These are phyloP conservation scores for Trichopus zeylanicus DNA, from an alignment of 116 monocot species.

Conservation along the genomic window DNA sequence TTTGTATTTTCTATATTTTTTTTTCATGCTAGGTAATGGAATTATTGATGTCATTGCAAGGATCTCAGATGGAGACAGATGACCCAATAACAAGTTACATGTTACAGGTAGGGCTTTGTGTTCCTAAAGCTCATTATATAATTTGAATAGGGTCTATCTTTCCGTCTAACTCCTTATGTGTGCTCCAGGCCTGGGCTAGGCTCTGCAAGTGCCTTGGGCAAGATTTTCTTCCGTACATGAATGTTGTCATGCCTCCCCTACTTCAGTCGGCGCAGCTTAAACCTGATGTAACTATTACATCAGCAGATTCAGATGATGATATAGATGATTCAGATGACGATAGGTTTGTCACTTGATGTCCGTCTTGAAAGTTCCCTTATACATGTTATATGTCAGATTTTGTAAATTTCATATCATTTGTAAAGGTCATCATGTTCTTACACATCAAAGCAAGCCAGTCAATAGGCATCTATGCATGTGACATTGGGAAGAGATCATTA, in stretches of 20 bases:
- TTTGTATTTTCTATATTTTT: not conserved
- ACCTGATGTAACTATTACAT: constrained; percentile 87
- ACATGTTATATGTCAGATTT: not conserved
- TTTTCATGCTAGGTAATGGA: constrained; percentile 70
- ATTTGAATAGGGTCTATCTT: not conserved
- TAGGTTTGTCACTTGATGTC: constrained; percentile 31
- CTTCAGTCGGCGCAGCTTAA: constrained; percentile 95
- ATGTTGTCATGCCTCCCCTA: constrained; percentile 95
- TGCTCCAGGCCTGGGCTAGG: constrained; percentile 85
- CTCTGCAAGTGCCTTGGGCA: constrained; percentile 97
- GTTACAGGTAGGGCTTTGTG: constrained; percentile 59
- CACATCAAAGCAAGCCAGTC: no score
- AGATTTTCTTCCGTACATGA: constrained; percentile 99
- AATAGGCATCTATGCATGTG: no score
- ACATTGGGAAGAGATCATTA: no score
- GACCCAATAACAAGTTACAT: constrained; percentile 91
- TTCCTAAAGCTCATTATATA: not conserved
- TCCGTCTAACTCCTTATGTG: not conserved
- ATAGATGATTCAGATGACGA: constrained; percentile 87
- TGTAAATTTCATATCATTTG: not conserved
- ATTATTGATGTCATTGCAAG: constrained; percentile 84
- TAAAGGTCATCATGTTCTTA: no score
- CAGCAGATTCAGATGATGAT: constrained; percentile 79
- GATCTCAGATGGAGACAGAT: constrained; percentile 81
- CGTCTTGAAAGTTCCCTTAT: not conserved